Evolutionary conservation across 73 alveolate genomes (phyloP).

Genomic region (Paramecium caudatum): DNA sequence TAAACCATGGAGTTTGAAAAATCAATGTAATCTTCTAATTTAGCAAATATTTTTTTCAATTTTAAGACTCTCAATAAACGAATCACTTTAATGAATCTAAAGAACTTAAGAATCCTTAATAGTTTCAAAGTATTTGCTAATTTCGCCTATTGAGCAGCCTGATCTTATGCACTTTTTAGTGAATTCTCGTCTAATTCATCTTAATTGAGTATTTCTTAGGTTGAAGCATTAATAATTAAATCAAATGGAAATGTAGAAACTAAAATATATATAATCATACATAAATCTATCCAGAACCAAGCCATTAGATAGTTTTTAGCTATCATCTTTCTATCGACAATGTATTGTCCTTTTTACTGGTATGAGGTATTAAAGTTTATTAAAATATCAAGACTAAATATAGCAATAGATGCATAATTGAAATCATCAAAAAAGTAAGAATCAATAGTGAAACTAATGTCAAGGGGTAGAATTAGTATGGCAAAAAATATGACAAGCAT

Average conservation of each 20-base stretch:
- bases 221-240: conserved; percentile 69
- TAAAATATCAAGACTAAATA: conserved; percentile 36
- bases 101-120: conserved; percentile 78
- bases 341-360: background rate
- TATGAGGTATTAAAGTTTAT: conserved; percentile 49
- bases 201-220: background rate
- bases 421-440: background rate
- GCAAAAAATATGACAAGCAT: conserved; percentile 60
- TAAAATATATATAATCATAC: background rate
- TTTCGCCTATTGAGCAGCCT: conserved; percentile 32
- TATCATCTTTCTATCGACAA: conserved; percentile 26
- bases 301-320: conserved; percentile 74
- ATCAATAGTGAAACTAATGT: conserved; percentile 40
- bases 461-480: conserved; percentile 38
- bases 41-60: conserved; percentile 82
- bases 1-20: conserved; percentile 62
- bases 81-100: conserved; percentile 84
- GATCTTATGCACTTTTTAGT: no score
- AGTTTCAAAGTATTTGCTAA: conserved; percentile 76
- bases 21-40: conserved; percentile 85
- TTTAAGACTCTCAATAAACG: conserved; percentile 83
- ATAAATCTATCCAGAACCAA: conserved; percentile 85
- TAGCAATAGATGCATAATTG: conserved; percentile 40
- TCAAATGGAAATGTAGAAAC: conserved; percentile 84
- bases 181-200: background rate